Evolutionary conservation across 495 filamentous ascomycete genomes (phyloP).

Genomic region (Parathielavia hyrcaniae): DNA sequence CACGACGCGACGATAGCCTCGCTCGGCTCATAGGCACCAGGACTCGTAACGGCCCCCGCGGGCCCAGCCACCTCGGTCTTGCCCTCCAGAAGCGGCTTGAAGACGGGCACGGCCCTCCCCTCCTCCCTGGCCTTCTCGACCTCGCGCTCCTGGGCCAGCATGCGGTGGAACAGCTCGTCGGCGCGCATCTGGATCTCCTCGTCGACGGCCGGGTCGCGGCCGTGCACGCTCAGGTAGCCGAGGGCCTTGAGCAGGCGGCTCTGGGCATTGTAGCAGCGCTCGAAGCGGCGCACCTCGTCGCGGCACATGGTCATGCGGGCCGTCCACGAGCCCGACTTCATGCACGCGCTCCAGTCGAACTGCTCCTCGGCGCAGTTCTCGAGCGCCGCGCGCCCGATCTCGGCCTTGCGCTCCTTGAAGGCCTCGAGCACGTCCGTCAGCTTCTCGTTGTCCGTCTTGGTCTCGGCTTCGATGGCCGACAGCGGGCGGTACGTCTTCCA

Average conservation of each 20-base stretch:
- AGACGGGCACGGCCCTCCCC: slow-evolving; percentile 47
- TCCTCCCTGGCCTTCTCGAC: slow-evolving; percentile 61
- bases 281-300: slow-evolving; percentile 60
- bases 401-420: slow-evolving; percentile 72
- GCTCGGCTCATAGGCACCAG: slow-evolving; percentile 27
- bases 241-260: slow-evolving; percentile 81
- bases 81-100: slow-evolving; percentile 41
- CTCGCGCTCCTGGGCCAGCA: slow-evolving; percentile 68
- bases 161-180: slow-evolving; percentile 77
- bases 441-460: slow-evolving; percentile 65
- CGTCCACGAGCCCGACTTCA: slow-evolving; percentile 54
- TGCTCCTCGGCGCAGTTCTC: slow-evolving; percentile 93
- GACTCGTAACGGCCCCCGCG: slow-evolving; percentile 6
- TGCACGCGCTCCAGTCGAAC: slow-evolving; percentile 67
- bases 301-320: slow-evolving; percentile 67
- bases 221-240: slow-evolving; percentile 69
- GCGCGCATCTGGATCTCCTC: slow-evolving; percentile 95
- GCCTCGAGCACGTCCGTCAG: slow-evolving; percentile 69
- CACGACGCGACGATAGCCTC: slow-evolving; percentile 39
- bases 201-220: slow-evolving; percentile 60
- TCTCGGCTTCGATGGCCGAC: slow-evolving; percentile 52
- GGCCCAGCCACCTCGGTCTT: slow-evolving; percentile 12
- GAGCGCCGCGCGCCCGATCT: slow-evolving; percentile 73
- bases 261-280: slow-evolving; percentile 78
- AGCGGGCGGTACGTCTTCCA: slow-evolving; percentile 83